Base-by-base conservation (phyloP, 2,329 filamentous ascomycete species). In the Fusarium tanahbumbuense region DNA sequence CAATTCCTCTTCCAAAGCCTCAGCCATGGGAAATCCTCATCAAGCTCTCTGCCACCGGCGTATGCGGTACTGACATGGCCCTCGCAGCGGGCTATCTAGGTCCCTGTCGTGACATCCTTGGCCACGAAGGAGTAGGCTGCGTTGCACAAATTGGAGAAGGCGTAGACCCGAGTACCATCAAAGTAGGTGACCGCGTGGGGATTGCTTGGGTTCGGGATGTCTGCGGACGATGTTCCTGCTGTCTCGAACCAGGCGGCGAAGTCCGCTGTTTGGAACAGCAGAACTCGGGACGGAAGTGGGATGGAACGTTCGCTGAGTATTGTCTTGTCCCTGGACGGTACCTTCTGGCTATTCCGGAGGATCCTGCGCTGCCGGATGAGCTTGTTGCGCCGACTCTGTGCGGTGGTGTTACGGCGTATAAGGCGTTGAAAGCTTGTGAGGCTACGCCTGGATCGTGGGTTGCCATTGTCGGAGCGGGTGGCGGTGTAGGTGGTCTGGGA, bases 321-420 rank as follows among this genome's bases (percentile, higher is more conserved):
- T 76, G 78, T 23, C 56, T 82, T 8, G 76, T 78, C 2, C 79
- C 80, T 1, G 73, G 73, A 5, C 72, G 77, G 5, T 83, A 83
- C 56, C 56, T 81, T 0, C 58, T 77, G 11, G 62, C 66, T 1
- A 58, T 73, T 1, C 70, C 79, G 0, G 76, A 78, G 4, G 71
- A 61, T 16, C 47, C 79, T 8, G 23, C 23, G 2, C 8, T 70
- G 1, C 59, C 73, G 0, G 81, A 83, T 46, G 80, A 82, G 48
- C 47, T 74, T 7, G 71, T 83, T 0, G 82, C 80, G 4, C 82
- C 82, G 0, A 76, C 83, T 9, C 63, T 84, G 32, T 84, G 82
- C 56, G 81, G 78, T 0, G 82, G 82, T 1, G 80, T 83, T 1
- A 83, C 82, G 1, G 82, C 81, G 1, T 84, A 83, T 64, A 81